Conservation (phyloP, 2,329 filamentous ascomycete species). For the Trichophyton equinum region DNA sequence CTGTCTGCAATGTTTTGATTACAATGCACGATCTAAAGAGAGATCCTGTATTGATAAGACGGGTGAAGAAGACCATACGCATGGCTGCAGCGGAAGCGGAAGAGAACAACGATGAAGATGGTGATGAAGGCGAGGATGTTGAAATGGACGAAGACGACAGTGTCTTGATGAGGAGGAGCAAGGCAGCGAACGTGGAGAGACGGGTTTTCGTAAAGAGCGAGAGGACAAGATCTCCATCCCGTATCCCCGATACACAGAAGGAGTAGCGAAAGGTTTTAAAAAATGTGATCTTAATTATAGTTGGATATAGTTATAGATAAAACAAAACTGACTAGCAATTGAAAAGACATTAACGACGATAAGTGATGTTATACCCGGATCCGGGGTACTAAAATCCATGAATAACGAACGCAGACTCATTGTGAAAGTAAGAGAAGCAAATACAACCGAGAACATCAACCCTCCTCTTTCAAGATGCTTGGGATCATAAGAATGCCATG, state of each 20-base stretch:
- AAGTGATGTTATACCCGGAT: neutral
- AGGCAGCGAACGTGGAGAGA: slow-evolving; percentile 12
- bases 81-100: slow-evolving; percentile 21
- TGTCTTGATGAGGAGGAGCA: slow-evolving; percentile 8
- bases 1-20: slow-evolving; percentile 30
- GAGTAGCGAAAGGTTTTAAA: neutral
- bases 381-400: neutral
- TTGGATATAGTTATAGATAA: neutral
- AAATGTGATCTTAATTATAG: too few species aligned
- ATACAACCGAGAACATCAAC: neutral
- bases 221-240: neutral
- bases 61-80: slow-evolving; percentile 26
- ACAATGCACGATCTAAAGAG: slow-evolving; percentile 27
- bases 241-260: neutral
- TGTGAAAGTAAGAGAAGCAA: neutral
- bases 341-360: neutral
- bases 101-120: slow-evolving; percentile 22
- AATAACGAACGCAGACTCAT: neutral
- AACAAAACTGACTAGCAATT: neutral
- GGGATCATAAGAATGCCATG: neutral
- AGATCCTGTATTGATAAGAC: slow-evolving; percentile 30
- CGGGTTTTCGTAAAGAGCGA: slow-evolving; percentile 7
- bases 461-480: neutral
- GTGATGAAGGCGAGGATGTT: slow-evolving; percentile 22
- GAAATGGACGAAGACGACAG: slow-evolving; percentile 13